A percentile compares a stretch with the other conserved stretches of the same genome.
Evolutionary conservation across 2,329 filamentous ascomycete genomes (phyloP).

Genomic region (Fusarium buharicum): DNA sequence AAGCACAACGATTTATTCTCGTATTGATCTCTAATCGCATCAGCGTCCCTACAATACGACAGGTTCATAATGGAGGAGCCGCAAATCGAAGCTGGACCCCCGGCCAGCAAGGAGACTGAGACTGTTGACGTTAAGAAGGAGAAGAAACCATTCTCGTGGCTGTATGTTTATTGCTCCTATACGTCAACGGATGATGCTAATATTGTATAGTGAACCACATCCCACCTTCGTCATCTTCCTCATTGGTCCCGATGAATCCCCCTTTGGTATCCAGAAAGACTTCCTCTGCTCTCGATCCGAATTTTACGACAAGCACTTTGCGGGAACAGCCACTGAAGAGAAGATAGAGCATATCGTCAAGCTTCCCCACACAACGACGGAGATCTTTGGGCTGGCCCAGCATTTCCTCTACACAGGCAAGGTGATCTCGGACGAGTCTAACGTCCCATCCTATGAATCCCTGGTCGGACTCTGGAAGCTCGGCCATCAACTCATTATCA

Average conservation of each 20-base stretch:
- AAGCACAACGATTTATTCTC: background rate
- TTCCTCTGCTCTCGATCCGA: conserved; percentile 64
- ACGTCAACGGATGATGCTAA: conserved; percentile 14
- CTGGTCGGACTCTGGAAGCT: conserved; percentile 68
- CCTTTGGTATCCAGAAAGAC: conserved; percentile 69
- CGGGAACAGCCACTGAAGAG: conserved; percentile 47
- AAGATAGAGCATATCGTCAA: conserved; percentile 62
- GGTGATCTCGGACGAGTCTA: conserved; percentile 56
- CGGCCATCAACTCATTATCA: conserved; percentile 61
- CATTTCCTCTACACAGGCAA: conserved; percentile 64
- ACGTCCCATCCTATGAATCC: conserved; percentile 63
- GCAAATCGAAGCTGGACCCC: conserved; percentile 15
- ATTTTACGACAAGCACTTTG: conserved; percentile 61
- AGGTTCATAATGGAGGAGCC: conserved; percentile 32
- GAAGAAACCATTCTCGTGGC: conserved; percentile 52
- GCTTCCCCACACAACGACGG: conserved; percentile 59
- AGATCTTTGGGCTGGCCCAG: conserved; percentile 66
- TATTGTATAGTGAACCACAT: conserved; percentile 60
- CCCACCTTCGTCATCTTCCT: conserved; percentile 65
- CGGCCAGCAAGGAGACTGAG: conserved; percentile 17
- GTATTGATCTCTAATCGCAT: background rate
- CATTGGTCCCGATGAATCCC: conserved; percentile 62
- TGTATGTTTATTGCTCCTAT: conserved; percentile 42
- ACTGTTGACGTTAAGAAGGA: conserved; percentile 14
- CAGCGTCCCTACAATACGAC: background rate